Percentiles rank a stretch among this genome's conserved stretches.
These are phyloP conservation scores for Thielaviopsis euricoi DNA, from an alignment of 2,329 filamentous ascomycete species.

Conservation along the genomic window DNA sequence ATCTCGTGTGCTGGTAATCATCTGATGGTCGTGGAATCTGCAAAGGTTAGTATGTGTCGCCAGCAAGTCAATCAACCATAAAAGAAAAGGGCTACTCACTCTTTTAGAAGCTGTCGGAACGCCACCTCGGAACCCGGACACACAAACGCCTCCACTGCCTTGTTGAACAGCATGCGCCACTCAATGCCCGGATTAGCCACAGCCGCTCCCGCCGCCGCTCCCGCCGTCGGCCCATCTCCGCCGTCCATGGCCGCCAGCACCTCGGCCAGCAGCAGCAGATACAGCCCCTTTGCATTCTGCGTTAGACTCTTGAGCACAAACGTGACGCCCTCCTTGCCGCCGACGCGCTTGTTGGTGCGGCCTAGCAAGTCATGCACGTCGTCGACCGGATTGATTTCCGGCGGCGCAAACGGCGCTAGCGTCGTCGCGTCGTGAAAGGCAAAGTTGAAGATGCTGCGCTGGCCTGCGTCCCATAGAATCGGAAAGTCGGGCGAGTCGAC, in stretches of 20 bases:
- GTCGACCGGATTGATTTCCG: slow-evolving; percentile 70
- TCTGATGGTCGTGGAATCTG: slow-evolving; percentile 91
- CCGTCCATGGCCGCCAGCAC: slow-evolving; percentile 49
- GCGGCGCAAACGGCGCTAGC: slow-evolving; percentile 46
- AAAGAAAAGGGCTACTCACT: slow-evolving; percentile 50
- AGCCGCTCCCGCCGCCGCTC: background rate
- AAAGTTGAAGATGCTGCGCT: slow-evolving; percentile 72
- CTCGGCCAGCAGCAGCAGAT: slow-evolving; percentile 70
- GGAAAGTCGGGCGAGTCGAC: slow-evolving; percentile 79
- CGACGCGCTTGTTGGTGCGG: slow-evolving; percentile 59
- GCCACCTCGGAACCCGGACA: slow-evolving; percentile 82
- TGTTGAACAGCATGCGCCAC: slow-evolving; percentile 83
- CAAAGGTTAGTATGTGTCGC: background rate
- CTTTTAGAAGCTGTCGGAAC: slow-evolving; percentile 84
- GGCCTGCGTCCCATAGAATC: slow-evolving; percentile 73
- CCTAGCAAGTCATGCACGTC: slow-evolving; percentile 79
- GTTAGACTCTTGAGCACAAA: slow-evolving; percentile 84
- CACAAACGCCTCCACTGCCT: slow-evolving; percentile 91
- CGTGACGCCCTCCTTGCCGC: slow-evolving; percentile 77
- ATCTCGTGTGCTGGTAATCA: slow-evolving; percentile 83
- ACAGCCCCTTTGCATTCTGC: slow-evolving; percentile 80
- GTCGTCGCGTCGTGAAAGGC: slow-evolving; percentile 91
- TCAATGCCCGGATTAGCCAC: slow-evolving; percentile 67
- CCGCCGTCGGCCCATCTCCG: slow-evolving; percentile 18
- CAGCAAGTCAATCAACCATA: slow-evolving; percentile 11